Evolutionary conservation across 176 grass and related monocot species (phyloP), one percentile per base, ranked within the genome.

Genomic region (Tillandsia leiboldiana): DNA sequence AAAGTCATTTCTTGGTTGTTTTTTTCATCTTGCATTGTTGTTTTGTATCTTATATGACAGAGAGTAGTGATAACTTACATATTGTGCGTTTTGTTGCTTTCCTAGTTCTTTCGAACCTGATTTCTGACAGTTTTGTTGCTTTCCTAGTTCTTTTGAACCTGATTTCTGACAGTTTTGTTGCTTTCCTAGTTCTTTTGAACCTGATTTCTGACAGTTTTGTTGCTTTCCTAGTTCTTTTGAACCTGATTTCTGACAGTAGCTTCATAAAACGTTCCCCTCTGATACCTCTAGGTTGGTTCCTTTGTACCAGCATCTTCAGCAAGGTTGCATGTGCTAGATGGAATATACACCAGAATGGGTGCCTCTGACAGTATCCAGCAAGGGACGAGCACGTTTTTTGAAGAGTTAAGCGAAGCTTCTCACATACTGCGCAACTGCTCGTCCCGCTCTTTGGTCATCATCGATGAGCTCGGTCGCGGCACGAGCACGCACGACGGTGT

Each of bases 381-480:
- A 71, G 92, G 92, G 75, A 84, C 75, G 62, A 96, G 88, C 79
- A 91, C 92, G 8, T 96, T 96, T 29, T 86, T 89, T 65, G 86
- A 96, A 70, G 92, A 96, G 79, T 81, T 96, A 82, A 84, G 75
- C 51, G 88, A 96, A 83, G 70, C 92, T 64, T 91, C 88, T 66
- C 77, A 83, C 26, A 96, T 96, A 80, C 75, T 96, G 42, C 80
- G 79, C 54, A 91, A 73, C 24, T 96, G 88, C 76, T 89, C 92
- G 54, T 80, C 85, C 20, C 77, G 77, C 2, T 96, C 92, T 22
- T 76, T 96, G 51, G 88, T 96, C 70, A 96, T 96, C 82, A 91
- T 96, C 42, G 92, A 96, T 77, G 92, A 96, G 67, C 88, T 96
- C 78, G 92, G 92, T 11, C 92, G 92, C 64, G 88, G 92, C 72